Conservation (phyloP, 495 filamentous ascomycete species). For the Talaromyces borbonicus region DNA sequence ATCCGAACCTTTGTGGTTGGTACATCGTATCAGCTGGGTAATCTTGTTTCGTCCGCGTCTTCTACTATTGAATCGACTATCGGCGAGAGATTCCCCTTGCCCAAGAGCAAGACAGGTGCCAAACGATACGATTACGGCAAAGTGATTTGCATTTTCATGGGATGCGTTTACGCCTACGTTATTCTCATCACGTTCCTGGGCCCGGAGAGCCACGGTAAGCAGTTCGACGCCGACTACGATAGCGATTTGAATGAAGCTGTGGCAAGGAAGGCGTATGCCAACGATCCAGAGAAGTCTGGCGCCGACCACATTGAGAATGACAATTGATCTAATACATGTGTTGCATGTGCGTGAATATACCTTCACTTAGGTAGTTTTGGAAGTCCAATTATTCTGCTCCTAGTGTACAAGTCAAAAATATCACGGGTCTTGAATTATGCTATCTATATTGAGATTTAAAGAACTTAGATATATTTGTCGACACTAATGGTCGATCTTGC, state of each 20-base stretch:
- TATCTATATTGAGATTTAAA: no score
- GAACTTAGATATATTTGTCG: no score
- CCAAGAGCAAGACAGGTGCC: constrained; percentile 29
- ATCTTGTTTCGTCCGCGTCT: constrained; percentile 68
- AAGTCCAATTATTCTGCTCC: no score
- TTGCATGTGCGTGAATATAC: neutral
- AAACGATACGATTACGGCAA: constrained; percentile 74
- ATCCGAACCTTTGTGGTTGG: constrained; percentile 82
- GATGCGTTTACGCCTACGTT: constrained; percentile 75
- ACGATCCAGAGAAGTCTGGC: constrained; percentile 7
- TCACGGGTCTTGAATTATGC: no score
- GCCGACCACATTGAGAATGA: constrained; percentile 2
- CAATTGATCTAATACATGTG: neutral
- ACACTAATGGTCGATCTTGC: no score
- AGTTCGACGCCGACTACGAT: constrained; percentile 59
- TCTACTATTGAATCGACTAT: constrained; percentile 79
- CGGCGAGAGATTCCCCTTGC: constrained; percentile 70
- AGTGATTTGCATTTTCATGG: constrained; percentile 92
- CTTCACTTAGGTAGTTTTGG: no score
- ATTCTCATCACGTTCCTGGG: constrained; percentile 68
- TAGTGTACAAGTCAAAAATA: no score
- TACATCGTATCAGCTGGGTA: constrained; percentile 77
- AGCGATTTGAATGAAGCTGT: constrained; percentile 50
- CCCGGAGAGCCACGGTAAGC: constrained; percentile 59
- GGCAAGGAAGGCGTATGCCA: constrained; percentile 17